A percentile compares a stretch with the other conserved stretches of the same genome.
Evolutionary conservation across 208 protist species (phyloP).

Genomic region (Wallacemonas rigidus): DNA sequence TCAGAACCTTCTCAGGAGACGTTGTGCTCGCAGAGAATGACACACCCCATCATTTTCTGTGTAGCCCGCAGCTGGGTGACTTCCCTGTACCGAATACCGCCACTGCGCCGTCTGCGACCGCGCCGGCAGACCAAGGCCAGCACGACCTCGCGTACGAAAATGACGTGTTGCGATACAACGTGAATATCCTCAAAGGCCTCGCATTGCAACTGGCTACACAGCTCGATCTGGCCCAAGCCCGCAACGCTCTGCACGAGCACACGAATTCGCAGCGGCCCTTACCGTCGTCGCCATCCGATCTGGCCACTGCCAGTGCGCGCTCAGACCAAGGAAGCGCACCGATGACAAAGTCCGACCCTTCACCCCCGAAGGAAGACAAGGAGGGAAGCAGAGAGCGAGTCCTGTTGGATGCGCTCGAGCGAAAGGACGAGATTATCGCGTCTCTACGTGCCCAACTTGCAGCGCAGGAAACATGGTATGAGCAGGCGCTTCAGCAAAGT

Average conservation of each 20-base stretch:
- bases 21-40: background rate
- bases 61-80: background rate
- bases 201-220: slow-evolving; percentile 24
- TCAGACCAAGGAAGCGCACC: too few relatives aligned
- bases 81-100: background rate
- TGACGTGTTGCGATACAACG: slow-evolving; percentile 26
- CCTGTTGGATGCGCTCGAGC: slow-evolving; percentile 11
- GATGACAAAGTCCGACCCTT: too few relatives aligned
- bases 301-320: too few relatives aligned
- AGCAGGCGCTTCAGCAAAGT: background rate
- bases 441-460: slow-evolving; percentile 10
- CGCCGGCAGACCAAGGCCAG: background rate
- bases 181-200: slow-evolving; percentile 40
- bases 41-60: background rate
- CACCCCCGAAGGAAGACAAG: too few relatives aligned
- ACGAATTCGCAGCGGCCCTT: background rate
- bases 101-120: background rate
- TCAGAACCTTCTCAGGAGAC: background rate
- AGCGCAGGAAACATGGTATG: slow-evolving; percentile 10
- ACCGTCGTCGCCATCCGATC: background rate
- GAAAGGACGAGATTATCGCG: slow-evolving; percentile 22
- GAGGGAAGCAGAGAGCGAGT: background rate
- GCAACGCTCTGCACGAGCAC: slow-evolving; percentile 7
- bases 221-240: slow-evolving; percentile 29
- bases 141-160: slow-evolving; percentile 7